Evolutionary conservation across 495 filamentous ascomycete genomes (phyloP), one percentile per base, ranked within the genome.

Genomic region (Cairneyella variabilis): DNA sequence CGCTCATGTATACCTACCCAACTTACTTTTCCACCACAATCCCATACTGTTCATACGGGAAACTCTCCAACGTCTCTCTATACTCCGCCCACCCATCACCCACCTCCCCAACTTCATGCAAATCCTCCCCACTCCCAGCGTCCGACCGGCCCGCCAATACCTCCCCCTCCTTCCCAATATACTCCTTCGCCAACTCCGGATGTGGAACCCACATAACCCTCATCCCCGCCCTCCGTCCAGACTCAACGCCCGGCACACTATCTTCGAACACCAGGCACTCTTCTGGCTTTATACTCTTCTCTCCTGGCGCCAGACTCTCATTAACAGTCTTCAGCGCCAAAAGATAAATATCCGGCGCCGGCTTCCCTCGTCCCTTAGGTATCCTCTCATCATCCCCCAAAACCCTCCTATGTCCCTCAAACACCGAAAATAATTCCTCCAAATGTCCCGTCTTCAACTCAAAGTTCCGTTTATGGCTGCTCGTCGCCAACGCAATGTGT

Each of bases 241-340:
- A 82, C 71, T 99, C 93, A 0, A 96, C 90, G 0, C 93, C 93
- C 0, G 90, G 89, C 3, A 97, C 91, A 21, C 83, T 84, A 66
- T 99, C 93, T 68, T 99, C 93, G 63, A 99, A 97, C 0, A 99
- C 93, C 8, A 99, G 73, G 68, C 92, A 97, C 66, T 99, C 93
- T 59, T 85, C 85, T 0, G 91, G 89, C 42, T 59, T 73, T 37
- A 99, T 84, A 56, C 85, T 82, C 27, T 69, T 66, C 63, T 91
- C 83, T 0, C 82, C 83, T 37, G 76, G 70, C 0, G 79, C 66
- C 11, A 93, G 64, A 7, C 77, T 80, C 2, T 73, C 74, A 68
- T 99, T 99, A 61, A 99, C 85, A 1, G 83, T 88, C 69, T 88
- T 74, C 42, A 99, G 70, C 0, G 95, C 95, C 1, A 97, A 68